Base-by-base conservation (phyloP, 1,284 basidiomycete genomes). In the Inonotus hispidus region DNA sequence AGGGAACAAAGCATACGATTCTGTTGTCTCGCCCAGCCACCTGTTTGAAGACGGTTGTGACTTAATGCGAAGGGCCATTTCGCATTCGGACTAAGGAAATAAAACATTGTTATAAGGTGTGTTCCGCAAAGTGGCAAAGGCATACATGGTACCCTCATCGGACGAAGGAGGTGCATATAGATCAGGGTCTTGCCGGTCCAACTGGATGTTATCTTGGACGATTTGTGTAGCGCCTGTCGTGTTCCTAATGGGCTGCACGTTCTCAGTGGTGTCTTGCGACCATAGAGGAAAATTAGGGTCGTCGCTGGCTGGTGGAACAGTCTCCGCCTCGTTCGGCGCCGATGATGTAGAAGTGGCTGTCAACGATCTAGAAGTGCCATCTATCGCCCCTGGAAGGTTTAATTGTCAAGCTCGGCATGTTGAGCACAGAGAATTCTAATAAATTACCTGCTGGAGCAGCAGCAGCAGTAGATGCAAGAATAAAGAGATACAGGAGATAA, bases 11-110 rank as follows among this genome's bases (percentile, higher is more conserved):
- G 65, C 75, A 47, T 63, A 83, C 85, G 69, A 62, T 87, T 88
- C 72, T 89, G 78, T 66, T 88, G 80, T 59, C 87, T 79, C 45
- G 85, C 84, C 88, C 88, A 91, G 0, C 88, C 88, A 21, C 88
- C 88, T 0, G 81, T 81, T 63, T 85, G 82, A 21, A 91, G 70
- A 25, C 86, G 81, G 67, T 87, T 89, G 70, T 85, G 83, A 59
- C 84, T 87, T 60, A 88, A 70, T 61, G 76, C 74, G 71, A 88
- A 87, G 0, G 87, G 82, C 88, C 88, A 90, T 70, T 88, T 89
- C 16, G 84, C 81, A 66, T 87, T 87, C 8, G 68, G 62, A 8
- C 83, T 84, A 66, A 14, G 35, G 52, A 25, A 32, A 29, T 13
- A 53, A 29, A 53, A 13, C 41, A 27, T 11, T 23, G 32, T 45